Evolutionary conservation across 1,139 yeast species (phyloP).

Genomic region (Suhomyces anneliseae): DNA sequence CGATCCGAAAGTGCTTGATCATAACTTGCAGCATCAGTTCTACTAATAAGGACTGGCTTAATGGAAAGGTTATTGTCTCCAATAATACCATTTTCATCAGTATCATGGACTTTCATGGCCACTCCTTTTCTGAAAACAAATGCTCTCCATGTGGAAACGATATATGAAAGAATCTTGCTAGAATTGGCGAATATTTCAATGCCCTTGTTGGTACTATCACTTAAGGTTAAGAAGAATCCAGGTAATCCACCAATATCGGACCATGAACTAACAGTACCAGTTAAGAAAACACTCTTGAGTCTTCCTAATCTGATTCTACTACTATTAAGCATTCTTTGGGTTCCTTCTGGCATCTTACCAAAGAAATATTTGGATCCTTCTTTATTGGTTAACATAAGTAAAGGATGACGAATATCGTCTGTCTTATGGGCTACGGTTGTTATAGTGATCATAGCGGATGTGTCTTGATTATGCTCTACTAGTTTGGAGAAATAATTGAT

Average conservation of each 20-base stretch:
- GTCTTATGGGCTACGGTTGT: slow-evolving; percentile 58
- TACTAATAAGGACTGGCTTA: slow-evolving; percentile 46
- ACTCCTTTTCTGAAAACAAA: slow-evolving; percentile 86
- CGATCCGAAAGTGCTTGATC: not conserved
- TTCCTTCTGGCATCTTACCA: slow-evolving; percentile 84
- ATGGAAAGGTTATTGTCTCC: slow-evolving; percentile 56
- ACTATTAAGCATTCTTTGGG: slow-evolving; percentile 70
- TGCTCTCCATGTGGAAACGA: slow-evolving; percentile 78
- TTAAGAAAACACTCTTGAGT: slow-evolving; percentile 64
- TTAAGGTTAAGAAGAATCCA: slow-evolving; percentile 80
- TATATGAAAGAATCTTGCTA: slow-evolving; percentile 47
- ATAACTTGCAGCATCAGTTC: not conserved
- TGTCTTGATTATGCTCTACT: slow-evolving; percentile 17
- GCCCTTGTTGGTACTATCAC: slow-evolving; percentile 70
- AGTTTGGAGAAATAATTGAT: slow-evolving; percentile 13
- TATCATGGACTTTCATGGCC: slow-evolving; percentile 45
- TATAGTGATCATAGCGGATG: slow-evolving; percentile 34
- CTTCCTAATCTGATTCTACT: slow-evolving; percentile 54
- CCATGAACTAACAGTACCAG: slow-evolving; percentile 74
- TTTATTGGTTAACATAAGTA: slow-evolving; percentile 49
- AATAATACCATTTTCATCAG: slow-evolving; percentile 33
- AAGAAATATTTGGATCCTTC: slow-evolving; percentile 66
- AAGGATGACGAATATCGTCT: slow-evolving; percentile 59
- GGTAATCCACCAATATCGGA: slow-evolving; percentile 82
- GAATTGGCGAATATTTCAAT: slow-evolving; percentile 40